Percentiles rank a stretch among this genome's conserved stretches.
Evolutionary conservation across 768 basidiomycete genomes (phyloP).

Genomic region (Dictyophora rubrovolvata): DNA sequence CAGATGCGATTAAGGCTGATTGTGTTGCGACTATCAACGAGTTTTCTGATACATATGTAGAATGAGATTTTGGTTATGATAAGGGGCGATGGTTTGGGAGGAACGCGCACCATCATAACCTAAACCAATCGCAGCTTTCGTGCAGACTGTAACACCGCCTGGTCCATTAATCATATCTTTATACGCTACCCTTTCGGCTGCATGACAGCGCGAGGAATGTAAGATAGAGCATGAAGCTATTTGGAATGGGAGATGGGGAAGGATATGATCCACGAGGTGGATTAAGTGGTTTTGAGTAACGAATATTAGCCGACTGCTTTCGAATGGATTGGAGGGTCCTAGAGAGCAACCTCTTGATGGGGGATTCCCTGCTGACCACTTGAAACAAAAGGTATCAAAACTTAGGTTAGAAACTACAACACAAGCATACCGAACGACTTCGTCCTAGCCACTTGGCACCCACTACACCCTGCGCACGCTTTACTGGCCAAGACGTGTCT

Average conservation of each 20-base stretch:
- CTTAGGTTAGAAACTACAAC: not conserved
- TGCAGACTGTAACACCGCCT: constrained; percentile 37
- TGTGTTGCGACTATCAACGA: constrained; percentile 56
- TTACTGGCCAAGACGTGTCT: constrained; percentile 45
- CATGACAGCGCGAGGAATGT: constrained; percentile 27
- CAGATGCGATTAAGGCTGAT: constrained; percentile 31
- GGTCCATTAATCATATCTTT: constrained; percentile 20
- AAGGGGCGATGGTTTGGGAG: not conserved
- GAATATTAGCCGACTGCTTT: constrained; percentile 46
- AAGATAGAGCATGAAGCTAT: constrained; percentile 37
- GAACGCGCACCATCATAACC: constrained; percentile 42
- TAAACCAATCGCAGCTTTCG: constrained; percentile 49
- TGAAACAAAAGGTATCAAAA: not conserved
- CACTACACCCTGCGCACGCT: constrained; percentile 47
- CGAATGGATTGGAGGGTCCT: constrained; percentile 46
- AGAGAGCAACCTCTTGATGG: constrained; percentile 45
- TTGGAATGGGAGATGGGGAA: constrained; percentile 39
- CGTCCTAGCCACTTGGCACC: constrained; percentile 50
- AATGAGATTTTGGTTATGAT: constrained; percentile 1
- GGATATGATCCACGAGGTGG: constrained; percentile 28
- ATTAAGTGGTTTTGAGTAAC: constrained; percentile 56
- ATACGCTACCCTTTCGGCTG: not conserved
- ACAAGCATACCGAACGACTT: constrained; percentile 44
- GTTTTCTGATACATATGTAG: constrained; percentile 28
- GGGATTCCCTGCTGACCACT: constrained; percentile 46